These are phyloP conservation scores for Sicyos edulis DNA, from an alignment of 306 rosid species.

Conservation along the genomic window DNA sequence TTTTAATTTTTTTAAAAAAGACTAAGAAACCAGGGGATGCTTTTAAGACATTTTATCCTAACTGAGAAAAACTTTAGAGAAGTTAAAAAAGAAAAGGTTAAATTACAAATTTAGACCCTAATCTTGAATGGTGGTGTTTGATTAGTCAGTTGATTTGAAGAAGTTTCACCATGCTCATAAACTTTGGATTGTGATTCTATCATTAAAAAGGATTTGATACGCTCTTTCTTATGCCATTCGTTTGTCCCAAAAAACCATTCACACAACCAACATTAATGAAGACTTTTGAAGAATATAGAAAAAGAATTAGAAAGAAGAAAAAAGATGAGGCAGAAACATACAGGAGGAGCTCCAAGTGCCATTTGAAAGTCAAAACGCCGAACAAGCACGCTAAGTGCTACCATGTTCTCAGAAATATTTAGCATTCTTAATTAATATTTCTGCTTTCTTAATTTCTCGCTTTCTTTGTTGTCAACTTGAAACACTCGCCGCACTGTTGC, in stretches of 20 bases:
- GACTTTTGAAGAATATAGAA: not conserved
- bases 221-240: not conserved
- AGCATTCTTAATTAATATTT: not conserved
- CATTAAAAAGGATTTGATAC: too few relatives aligned
- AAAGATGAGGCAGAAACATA: conserved; percentile 26
- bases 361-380: conserved; percentile 76
- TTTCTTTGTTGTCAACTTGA: too few relatives aligned
- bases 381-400: conserved; percentile 89
- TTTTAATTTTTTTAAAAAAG: too few relatives aligned
- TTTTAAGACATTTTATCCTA: not conserved
- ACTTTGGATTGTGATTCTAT: not conserved
- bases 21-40: not conserved
- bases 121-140: not conserved
- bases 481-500: too few relatives aligned
- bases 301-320: not conserved
- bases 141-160: too few relatives aligned
- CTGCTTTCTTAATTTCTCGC: too few relatives aligned
- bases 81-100: not conserved
- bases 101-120: not conserved
- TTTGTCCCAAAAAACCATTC: not conserved
- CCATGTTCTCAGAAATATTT: conserved; percentile 52
- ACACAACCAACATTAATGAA: not conserved
- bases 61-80: not conserved
- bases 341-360: conserved; percentile 88
- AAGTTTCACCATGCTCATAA: not conserved